Conservation (phyloP, 148 eudicot species). For the Tetragonia tetragonoides region DNA sequence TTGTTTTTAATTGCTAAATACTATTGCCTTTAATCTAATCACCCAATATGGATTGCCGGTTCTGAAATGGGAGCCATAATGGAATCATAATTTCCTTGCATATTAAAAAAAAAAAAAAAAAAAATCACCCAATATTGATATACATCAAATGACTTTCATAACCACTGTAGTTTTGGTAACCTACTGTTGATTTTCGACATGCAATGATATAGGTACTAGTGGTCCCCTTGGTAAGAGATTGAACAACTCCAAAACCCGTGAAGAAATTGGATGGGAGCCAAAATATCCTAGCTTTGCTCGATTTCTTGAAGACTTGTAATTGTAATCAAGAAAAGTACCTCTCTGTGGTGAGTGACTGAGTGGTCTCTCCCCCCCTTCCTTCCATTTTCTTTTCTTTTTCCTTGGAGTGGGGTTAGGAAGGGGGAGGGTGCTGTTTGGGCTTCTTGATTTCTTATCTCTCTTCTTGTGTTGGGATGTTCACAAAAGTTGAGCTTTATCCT, state of each 20-base stretch:
- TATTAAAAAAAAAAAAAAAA: too few relatives aligned
- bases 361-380: too few relatives aligned
- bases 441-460: too few relatives aligned
- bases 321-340: background rate
- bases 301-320: constrained; percentile 46
- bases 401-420: background rate
- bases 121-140: too few relatives aligned
- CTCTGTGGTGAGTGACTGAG: background rate
- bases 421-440: too few relatives aligned
- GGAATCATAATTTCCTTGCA: too few relatives aligned
- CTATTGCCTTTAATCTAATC: too few relatives aligned
- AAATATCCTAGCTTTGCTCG: constrained; percentile 74
- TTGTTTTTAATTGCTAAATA: too few relatives aligned
- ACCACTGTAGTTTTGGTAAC: background rate
- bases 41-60: too few relatives aligned
- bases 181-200: background rate
- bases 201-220: constrained; percentile 47
- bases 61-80: too few relatives aligned
- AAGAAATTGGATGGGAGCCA: constrained; percentile 75
- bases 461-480: too few relatives aligned
- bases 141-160: background rate
- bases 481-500: too few relatives aligned
- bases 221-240: constrained; percentile 83
- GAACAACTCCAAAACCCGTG: constrained; percentile 61
- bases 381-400: background rate